Evolutionary conservation across 2,329 filamentous ascomycete genomes (phyloP), one percentile per base, ranked within the genome.

Genomic region (Xylaria sp.): DNA sequence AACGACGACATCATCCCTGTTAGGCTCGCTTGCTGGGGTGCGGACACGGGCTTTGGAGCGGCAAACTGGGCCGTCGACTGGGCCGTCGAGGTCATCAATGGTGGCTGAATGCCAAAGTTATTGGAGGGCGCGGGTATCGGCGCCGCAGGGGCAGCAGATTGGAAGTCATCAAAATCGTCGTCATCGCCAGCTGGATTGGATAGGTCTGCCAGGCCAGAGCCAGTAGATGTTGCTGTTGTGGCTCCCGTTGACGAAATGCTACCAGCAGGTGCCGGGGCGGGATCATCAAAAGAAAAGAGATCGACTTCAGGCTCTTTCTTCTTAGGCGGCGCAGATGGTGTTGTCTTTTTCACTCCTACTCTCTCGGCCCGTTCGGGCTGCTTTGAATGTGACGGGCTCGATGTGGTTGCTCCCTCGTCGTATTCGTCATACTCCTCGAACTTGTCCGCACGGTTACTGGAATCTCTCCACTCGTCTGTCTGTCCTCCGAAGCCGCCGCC

Each of bases 341-440:
- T 77, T 8, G 79, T 79, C 78, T 91, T 91, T 81, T 92, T 92
- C 54, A 82, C 80, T 6, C 81, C 77, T 55, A 73, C 61, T 47
- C 62, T 59, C 62, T 84, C 82, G 7, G 80, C 76, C 8, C 82
- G 80, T 75, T 86, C 85, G 68, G 81, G 74, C 71, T 84, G 82
- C 77, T 85, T 88, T 75, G 85, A 82, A 73, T 84, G 83, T 39
- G 83, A 82, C 27, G 88, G 81, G 67, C 87, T 82, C 60, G 85
- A 79, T 58, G 81, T 82, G 57, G 86, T 85, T 39, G 85, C 81
- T 48, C 86, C 93, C 75, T 97, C 96, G 64, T 98, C 95, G 76
- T 91, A 95, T 81, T 99, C 96, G 78, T 99, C 94, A 76, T 99
- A 99, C 81, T 98, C 96, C 74, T 98, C 95, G 74, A 98, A 99